Evolutionary conservation across 257 asterid species (phyloP), one percentile per base, ranked within the genome.

Genomic region (Salvia miltiorrhiza): DNA sequence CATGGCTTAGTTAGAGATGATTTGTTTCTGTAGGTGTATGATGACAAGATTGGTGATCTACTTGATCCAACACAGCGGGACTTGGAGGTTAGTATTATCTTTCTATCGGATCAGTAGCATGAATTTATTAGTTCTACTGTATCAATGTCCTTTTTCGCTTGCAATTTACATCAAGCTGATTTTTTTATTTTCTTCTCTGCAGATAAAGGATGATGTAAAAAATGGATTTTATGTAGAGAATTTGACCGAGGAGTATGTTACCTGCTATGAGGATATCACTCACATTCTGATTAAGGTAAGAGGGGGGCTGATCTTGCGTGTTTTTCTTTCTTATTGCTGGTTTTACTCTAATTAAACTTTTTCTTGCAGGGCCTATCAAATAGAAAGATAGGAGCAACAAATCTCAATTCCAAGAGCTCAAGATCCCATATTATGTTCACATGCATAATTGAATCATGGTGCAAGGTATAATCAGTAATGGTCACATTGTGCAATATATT

Each of bases 401-500:
- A 90, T 63, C 70, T 88, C 17, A 94, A 94, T 72, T 91, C 97
- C 61, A 94, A 89, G 87, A 94, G 97, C 82, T 94, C 99, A 78
- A 93, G 97, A 77, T 93, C 99, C 67, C 97, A 90, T 76, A 75
- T 90, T 67, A 85, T 93, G 72, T 85, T 88, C 77, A 87, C 99
- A 16, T 89, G 93, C 83, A 74, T 91, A 73, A 82, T 94, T 47
- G 97, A 94, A 76, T 94, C 97, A 75, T 94, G 97, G 97, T 83
- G 93, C 85, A 94, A 91, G 97, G 99, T 94, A 88, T 28, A 32
- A 13, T 75, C 28, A 21, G 35, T 20, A 43, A 33, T 9, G 3
- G 35, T 13, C 35, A 2, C 72, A 52, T 67, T 11, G 14, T 37
- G 13, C 4, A 49, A 19, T 50, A 20, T 4, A 49, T 7, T 49